phyloP scores from a whole-genome alignment of 148 eudicot genomes.

The Spergularia marina region DNA sequence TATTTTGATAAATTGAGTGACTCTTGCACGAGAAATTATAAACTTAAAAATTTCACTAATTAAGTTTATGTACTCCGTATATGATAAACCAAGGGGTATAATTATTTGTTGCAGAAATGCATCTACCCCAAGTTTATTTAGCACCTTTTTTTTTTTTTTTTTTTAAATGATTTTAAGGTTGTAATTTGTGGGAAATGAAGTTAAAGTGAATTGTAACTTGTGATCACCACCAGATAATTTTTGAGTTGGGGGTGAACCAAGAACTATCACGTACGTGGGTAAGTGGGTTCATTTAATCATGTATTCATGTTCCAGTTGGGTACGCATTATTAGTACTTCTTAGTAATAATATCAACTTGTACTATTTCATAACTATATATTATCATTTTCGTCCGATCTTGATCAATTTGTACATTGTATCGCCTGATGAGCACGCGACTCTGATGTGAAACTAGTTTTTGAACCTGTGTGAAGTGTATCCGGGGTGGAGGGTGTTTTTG shows the following conservation, averaged over 20 bases:
- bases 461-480: no score
- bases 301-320: background rate
- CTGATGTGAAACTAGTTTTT: no score
- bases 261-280: background rate
- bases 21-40: no score
- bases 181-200: background rate
- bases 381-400: no score
- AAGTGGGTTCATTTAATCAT: background rate
- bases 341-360: no score
- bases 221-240: constrained; percentile 6
- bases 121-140: background rate
- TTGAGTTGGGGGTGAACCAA: constrained; percentile 10
- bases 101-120: background rate
- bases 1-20: no score
- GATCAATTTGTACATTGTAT: no score
- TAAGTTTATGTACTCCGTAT: background rate
- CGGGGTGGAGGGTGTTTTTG: no score
- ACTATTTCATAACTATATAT: no score
- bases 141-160: background rate
- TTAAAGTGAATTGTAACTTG: background rate
- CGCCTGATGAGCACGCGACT: no score
- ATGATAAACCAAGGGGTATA: background rate
- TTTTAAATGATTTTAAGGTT: background rate
- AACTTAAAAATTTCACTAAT: no score
- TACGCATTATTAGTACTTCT: no score